Evolutionary conservation across 2,329 filamentous ascomycete genomes (phyloP).

Genomic region (Colletotrichum sp.): DNA sequence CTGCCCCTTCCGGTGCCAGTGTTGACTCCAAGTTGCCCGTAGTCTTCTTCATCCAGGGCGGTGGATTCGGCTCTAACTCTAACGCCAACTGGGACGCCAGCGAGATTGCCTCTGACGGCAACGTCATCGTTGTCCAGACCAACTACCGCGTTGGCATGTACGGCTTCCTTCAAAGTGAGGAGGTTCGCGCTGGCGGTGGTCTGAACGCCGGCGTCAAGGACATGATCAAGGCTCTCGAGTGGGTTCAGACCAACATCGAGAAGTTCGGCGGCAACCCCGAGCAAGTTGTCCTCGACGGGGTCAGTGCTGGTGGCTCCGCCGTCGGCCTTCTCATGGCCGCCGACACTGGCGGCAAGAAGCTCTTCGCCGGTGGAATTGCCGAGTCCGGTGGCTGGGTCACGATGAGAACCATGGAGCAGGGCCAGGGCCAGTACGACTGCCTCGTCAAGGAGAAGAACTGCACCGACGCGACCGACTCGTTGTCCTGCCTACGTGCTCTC

Average conservation of each 20-base stretch:
- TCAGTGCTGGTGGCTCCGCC: slow-evolving; percentile 70
- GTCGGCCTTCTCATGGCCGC: slow-evolving; percentile 68
- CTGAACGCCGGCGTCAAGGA: slow-evolving; percentile 22
- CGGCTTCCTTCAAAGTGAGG: slow-evolving; percentile 64
- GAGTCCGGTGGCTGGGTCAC: slow-evolving; percentile 59
- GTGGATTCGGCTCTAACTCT: slow-evolving; percentile 60
- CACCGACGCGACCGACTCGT: slow-evolving; percentile 22
- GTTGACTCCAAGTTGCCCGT: slow-evolving; percentile 64
- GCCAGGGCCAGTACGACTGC: slow-evolving; percentile 57
- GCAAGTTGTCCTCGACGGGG: slow-evolving; percentile 73
- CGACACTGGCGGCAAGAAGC: slow-evolving; percentile 51
- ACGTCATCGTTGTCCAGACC: slow-evolving; percentile 73
- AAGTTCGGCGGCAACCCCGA: slow-evolving; percentile 73
- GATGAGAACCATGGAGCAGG: slow-evolving; percentile 37
- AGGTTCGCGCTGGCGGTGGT: slow-evolving; percentile 10
- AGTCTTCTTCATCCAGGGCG: slow-evolving; percentile 63
- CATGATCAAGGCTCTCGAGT: slow-evolving; percentile 64
- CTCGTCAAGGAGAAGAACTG: slow-evolving; percentile 38
- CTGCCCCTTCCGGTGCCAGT: slow-evolving; percentile 60
- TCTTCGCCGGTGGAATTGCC: slow-evolving; percentile 57
- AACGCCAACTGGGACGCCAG: slow-evolving; percentile 63
- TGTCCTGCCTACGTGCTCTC: slow-evolving; percentile 24
- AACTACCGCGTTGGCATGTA: slow-evolving; percentile 81
- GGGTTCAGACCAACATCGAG: slow-evolving; percentile 71
- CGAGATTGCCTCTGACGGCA: slow-evolving; percentile 62